Conservation (phyloP, 2,329 filamentous ascomycete genomes). For the Juglanconis sp. region DNA sequence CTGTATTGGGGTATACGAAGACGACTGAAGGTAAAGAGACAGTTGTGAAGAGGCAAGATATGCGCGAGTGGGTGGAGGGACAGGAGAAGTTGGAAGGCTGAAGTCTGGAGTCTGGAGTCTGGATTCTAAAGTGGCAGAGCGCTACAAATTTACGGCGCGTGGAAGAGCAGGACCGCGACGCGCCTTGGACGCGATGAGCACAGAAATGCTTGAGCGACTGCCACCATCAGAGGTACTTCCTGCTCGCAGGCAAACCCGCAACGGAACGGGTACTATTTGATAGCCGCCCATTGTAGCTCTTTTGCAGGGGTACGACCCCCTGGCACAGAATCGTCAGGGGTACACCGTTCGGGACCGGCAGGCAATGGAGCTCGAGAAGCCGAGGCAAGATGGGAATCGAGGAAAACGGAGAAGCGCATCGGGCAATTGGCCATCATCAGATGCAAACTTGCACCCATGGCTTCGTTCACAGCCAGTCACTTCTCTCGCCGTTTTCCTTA, state of each 20-base stretch:
- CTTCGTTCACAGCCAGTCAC: neutral
- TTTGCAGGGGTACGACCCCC: neutral
- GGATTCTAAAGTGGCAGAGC: neutral
- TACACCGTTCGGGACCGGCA: neutral
- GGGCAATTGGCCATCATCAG: neutral
- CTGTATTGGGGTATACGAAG: neutral
- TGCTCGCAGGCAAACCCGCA: neutral
- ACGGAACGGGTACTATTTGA: neutral
- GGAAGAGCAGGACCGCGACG: neutral
- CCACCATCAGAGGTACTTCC: neutral
- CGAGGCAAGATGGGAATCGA: neutral
- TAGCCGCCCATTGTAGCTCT: neutral
- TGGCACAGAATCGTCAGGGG: neutral
- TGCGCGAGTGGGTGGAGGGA: neutral
- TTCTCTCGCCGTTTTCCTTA: neutral
- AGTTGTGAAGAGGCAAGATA: neutral
- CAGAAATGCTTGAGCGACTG: neutral
- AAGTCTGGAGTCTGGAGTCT: neutral
- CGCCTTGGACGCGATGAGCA: neutral
- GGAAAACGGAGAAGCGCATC: neutral
- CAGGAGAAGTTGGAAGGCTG: neutral
- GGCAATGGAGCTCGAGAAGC: neutral
- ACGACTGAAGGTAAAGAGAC: neutral
- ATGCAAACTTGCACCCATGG: neutral
- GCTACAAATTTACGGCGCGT: conserved; percentile 8